Conservation (phyloP, 768 basidiomycete genomes). For the Mycena indigotica region DNA sequence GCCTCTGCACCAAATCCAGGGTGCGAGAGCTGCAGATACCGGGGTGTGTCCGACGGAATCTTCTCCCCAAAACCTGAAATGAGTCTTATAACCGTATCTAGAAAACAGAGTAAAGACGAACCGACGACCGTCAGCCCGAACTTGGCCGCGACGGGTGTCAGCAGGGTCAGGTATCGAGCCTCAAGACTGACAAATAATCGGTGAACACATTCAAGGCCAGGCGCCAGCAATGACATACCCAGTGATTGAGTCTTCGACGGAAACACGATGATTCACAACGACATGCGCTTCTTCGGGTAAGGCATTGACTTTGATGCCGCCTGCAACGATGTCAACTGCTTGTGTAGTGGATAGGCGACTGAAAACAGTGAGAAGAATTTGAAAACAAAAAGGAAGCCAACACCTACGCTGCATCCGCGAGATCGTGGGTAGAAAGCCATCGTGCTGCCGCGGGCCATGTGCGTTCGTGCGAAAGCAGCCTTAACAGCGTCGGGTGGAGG, state of each 20-base stretch:
- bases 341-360: slow-evolving; percentile 52
- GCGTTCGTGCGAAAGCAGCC: slow-evolving; percentile 1
- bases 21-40: slow-evolving; percentile 5
- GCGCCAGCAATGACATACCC: neutral
- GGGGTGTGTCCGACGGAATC: neutral
- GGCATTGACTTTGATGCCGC: slow-evolving; percentile 55
- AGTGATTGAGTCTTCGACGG: slow-evolving; percentile 23
- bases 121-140: slow-evolving; percentile 11
- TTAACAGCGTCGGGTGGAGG: slow-evolving; percentile 3
- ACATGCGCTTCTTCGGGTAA: slow-evolving; percentile 53
- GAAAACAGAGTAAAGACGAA: neutral
- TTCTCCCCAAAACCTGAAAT: neutral
- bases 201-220: neutral
- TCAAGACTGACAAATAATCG: slow-evolving; percentile 1
- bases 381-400: slow-evolving; percentile 38
- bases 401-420: slow-evolving; percentile 11
- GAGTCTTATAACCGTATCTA: neutral
- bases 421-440: slow-evolving; percentile 5
- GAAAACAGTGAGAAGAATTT: slow-evolving; percentile 25
- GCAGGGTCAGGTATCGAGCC: neutral
- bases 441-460: slow-evolving; percentile 9
- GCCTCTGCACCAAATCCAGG: slow-evolving; percentile 6
- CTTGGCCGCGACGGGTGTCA: slow-evolving; percentile 3
- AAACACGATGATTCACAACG: slow-evolving; percentile 51
- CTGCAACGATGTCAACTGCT: slow-evolving; percentile 51